phyloP scores from a whole-genome alignment of 2,329 filamentous ascomycete genomes.

The Allantophomopsis cytisporea region DNA sequence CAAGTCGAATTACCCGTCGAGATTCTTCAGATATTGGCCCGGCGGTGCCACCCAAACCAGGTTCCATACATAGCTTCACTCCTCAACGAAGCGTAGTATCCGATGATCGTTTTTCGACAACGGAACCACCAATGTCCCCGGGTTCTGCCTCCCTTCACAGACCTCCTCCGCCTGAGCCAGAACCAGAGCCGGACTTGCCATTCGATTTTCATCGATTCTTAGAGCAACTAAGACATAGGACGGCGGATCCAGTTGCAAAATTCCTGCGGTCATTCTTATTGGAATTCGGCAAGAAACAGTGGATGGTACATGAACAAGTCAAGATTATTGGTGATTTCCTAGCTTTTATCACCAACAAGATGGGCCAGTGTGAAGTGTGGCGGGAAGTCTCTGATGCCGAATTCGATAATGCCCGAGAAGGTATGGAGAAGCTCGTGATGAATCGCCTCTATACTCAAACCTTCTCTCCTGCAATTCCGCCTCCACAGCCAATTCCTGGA shows the following conservation, averaged over 20 bases:
- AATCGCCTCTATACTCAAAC: conserved; percentile 92
- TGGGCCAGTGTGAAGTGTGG: conserved; percentile 96
- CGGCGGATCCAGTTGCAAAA: conserved; percentile 93
- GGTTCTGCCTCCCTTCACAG: conserved; percentile 33
- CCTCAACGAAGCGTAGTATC: conserved; percentile 4
- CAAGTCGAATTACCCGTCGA: conserved; percentile 6
- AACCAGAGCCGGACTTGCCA: conserved; percentile 71
- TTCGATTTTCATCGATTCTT: conserved; percentile 98
- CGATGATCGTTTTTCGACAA: conserved; percentile 34
- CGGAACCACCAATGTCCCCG: conserved; percentile 24
- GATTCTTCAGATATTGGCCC: conserved; percentile 18
- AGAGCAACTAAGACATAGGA: conserved; percentile 89
- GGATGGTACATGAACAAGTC: conserved; percentile 99
- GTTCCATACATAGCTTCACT: conserved; percentile 16
- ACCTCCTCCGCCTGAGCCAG: conserved; percentile 58
- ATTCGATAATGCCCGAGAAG: conserved; percentile 95
- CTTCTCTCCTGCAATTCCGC: conserved; percentile 84
- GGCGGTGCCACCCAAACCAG: conserved; percentile 26
- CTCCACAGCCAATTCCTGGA: conserved; percentile 60
- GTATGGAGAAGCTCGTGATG: conserved; percentile 99
- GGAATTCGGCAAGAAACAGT: conserved; percentile 95
- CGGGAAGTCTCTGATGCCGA: conserved; percentile 88
- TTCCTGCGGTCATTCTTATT: conserved; percentile 89
- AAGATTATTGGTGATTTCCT: conserved; percentile 97
- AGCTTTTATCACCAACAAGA: conserved; percentile 94